Evolutionary conservation across 805 yeast genomes (phyloP), one percentile per base, ranked within the genome.

Genomic region (Brettanomyces anomalus): DNA sequence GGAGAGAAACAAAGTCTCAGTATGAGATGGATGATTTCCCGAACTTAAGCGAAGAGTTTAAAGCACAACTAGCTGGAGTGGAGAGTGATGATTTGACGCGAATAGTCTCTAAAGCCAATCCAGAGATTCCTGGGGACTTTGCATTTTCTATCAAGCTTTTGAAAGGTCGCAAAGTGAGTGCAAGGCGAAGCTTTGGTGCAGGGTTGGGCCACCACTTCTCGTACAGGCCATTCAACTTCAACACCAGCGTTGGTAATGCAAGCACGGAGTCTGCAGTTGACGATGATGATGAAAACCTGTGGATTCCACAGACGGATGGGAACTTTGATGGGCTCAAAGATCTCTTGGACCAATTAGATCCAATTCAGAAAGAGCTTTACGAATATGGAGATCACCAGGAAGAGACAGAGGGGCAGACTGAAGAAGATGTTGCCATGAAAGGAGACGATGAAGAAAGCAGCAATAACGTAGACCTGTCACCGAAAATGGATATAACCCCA

Each of bases 61-160:
- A 40, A 4, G 48, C 45, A 13, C 48, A 41, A 8, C 52, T 47
- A 13, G 60, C 54, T 16, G 62, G 54, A 16, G 71, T 64, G 2
- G 67, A 57, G 1, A 61, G 55, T 17, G 67, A 58, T 31, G 76
- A 66, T 3, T 66, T 64, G 48, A 68, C 65, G 21, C 70, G 77
- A 0, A 75, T 68, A 48, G 57, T 72, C 3, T 75, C 81, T 0
- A 49, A 73, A 19, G 79, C 81, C 1, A 69, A 72, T 46, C 79
- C 81, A 0, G 68, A 68, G 40, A 56, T 72, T 5, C 65, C 74
- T 17, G 77, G 73, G 3, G 67, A 70, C 39, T 65, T 64, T 51
- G 78, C 72, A 0, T 77, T 77, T 49, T 61, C 62, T 5, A 62
- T 77, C 24, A 74, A 70, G 48, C 33, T 65, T 17, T 62, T 61